These are phyloP conservation scores for Penicillium sp. DNA, from an alignment of 2,329 filamentous ascomycete genomes.

Conservation along the genomic window DNA sequence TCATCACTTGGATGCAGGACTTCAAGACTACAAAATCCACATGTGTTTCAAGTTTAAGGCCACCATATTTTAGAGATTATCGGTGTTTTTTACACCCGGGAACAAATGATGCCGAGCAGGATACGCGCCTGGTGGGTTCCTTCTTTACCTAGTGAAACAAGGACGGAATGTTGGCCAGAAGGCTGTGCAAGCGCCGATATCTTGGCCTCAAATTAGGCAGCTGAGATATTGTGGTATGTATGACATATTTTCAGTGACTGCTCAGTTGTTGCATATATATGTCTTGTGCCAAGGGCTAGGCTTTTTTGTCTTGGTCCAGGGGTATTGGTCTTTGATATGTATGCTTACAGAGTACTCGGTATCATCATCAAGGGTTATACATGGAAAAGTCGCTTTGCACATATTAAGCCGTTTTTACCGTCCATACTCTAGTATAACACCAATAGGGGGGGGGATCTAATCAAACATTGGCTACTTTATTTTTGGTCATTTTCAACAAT, in stretches of 20 bases:
- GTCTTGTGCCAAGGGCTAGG: conserved; percentile 4
- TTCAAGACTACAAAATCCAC: not conserved
- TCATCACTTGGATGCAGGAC: not conserved
- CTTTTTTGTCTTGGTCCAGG: not conserved
- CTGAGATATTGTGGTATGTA: not conserved
- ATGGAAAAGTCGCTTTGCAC: not conserved
- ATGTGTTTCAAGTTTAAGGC: not conserved
- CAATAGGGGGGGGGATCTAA: not conserved
- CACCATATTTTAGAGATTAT: not conserved
- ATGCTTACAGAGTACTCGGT: not conserved
- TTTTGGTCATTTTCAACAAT: not conserved
- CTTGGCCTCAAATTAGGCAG: conserved; percentile 3
- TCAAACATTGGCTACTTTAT: not conserved
- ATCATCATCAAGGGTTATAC: not conserved
- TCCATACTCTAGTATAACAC: not conserved
- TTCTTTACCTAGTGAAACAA: not conserved
- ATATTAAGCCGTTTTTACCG: not conserved
- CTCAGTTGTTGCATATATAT: not conserved
- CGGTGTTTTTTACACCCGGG: not conserved
- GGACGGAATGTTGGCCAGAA: not conserved
- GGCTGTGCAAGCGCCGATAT: conserved; percentile 1
- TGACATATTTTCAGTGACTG: not conserved
- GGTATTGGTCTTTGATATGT: not conserved
- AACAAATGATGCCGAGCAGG: not conserved
- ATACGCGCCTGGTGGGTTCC: not conserved